Evolutionary conservation across 1,284 basidiomycete genomes (phyloP), one percentile per base, ranked within the genome.

Genomic region (Peniophora sp.): DNA sequence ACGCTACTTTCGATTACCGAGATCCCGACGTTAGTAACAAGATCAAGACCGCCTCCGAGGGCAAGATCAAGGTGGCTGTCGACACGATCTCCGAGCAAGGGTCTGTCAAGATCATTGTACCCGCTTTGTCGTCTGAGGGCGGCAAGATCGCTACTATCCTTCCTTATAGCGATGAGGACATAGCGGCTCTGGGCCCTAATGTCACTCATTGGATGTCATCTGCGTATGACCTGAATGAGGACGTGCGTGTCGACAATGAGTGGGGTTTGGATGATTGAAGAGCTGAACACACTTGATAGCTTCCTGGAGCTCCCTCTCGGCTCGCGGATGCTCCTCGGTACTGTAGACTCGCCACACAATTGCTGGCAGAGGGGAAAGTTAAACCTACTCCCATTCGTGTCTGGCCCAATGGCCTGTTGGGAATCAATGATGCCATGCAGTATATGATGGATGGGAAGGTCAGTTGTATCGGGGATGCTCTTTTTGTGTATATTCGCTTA

Each of bases 1-100:
- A 71, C 45, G 67, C 59, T 1, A 65, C 68, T 2, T 64, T 72
- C 55, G 66, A 72, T 55, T 65, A 62, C 52, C 57, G 55, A 23
- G 60, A 60, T 24, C 54, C 59, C 1, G 57, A 62, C 23, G 57
- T 57, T 2, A 47, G 58, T 32, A 32, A 50, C 2, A 58, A 62
- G 50, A 57, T 66, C 54, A 61, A 61, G 35, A 48, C 54, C 9
- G 52, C 51, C 12, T 60, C 64, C 2, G 49, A 54, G 5, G 54
- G 59, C 51, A 47, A 52, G 12, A 41, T 65, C 24, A 54, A 57
- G 34, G 23, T 47, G 37, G 64, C 51, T 3, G 48, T 63, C 22
- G 62, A 64, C 47, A 55, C 57, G n/a, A 57, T 63, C 22, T 56
- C 43, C 20, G 20, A 45, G 23, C 14, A 15, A 15, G 18, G 20